phyloP scores from a whole-genome alignment of 495 filamentous ascomycete species.

The Xylaria flabelliformis region DNA sequence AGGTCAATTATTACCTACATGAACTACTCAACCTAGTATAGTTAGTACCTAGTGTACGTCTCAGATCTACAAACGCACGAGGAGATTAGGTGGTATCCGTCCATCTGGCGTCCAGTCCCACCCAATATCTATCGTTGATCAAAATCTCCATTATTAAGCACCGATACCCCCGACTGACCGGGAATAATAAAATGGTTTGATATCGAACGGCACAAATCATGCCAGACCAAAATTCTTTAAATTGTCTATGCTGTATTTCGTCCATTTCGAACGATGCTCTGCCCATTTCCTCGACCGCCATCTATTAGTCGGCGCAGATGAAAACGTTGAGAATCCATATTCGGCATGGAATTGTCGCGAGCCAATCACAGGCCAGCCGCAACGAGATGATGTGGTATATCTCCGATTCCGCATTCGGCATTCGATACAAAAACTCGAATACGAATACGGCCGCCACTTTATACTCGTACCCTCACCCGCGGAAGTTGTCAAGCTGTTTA shows the following conservation, averaged over 20 bases:
- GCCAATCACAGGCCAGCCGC: conserved; percentile 9
- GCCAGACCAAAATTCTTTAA: background rate
- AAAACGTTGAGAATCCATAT: background rate
- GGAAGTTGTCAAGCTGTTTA: background rate
- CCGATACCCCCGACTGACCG: background rate
- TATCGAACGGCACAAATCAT: background rate
- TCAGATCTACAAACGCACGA: conserved; percentile 9
- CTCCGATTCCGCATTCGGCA: conserved; percentile 22
- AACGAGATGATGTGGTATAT: background rate
- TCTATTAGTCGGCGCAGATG: background rate
- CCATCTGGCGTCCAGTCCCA: conserved; percentile 18
- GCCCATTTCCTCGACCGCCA: conserved; percentile 8
- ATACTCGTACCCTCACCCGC: too few relatives aligned
- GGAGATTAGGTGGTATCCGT: conserved; percentile 17
- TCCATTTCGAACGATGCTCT: conserved; percentile 16
- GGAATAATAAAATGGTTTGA: background rate
- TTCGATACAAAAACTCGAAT: conserved; percentile 23
- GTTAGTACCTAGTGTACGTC: background rate
- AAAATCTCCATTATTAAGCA: background rate
- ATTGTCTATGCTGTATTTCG: background rate
- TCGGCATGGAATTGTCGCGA: background rate
- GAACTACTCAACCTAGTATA: background rate
- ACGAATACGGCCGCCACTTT: conserved; percentile 19
- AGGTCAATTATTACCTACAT: too few relatives aligned
- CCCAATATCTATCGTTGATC: background rate